These are phyloP conservation scores for Mycena sanguinolenta DNA, from an alignment of 768 basidiomycete genomes.

Conservation along the genomic window DNA sequence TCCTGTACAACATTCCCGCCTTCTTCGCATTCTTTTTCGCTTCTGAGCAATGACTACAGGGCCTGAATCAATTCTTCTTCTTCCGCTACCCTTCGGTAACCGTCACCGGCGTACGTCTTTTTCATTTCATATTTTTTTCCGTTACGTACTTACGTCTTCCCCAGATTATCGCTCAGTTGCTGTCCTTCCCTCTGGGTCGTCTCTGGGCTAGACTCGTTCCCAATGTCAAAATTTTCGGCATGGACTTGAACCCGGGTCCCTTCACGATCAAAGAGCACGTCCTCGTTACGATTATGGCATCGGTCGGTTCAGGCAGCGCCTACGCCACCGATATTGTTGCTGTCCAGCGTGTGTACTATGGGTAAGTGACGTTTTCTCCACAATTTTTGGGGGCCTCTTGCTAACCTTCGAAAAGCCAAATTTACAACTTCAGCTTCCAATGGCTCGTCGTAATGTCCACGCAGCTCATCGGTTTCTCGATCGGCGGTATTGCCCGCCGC, in stretches of 20 bases:
- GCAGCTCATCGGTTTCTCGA: conserved; percentile 81
- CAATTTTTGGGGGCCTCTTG: no score
- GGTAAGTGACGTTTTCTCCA: conserved; percentile 35
- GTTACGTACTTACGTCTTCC: conserved; percentile 12
- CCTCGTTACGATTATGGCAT: conserved; percentile 69
- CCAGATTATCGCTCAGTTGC: conserved; percentile 75
- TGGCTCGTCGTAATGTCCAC: conserved; percentile 80
- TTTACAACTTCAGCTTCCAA: conserved; percentile 73
- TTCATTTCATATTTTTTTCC: no score
- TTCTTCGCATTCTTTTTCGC: background rate
- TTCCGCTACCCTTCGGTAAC: conserved; percentile 67
- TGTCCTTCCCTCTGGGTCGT: conserved; percentile 78
- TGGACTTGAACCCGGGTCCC: conserved; percentile 79
- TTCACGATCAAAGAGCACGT: conserved; percentile 87
- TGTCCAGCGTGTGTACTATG: conserved; percentile 76
- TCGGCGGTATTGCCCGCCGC: conserved; percentile 78
- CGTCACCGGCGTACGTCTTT: conserved; percentile 50
- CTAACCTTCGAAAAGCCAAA: conserved; percentile 48
- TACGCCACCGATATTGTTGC: conserved; percentile 80
- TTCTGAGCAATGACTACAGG: conserved; percentile 30
- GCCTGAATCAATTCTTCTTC: conserved; percentile 69
- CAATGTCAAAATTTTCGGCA: conserved; percentile 67
- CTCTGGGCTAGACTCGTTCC: conserved; percentile 68
- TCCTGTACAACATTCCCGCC: conserved; percentile 34
- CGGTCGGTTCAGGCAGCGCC: conserved; percentile 70